phyloP scores from a whole-genome alignment of 2,329 filamentous ascomycete species.

The Neophaeococcomyces mojaviensis region DNA sequence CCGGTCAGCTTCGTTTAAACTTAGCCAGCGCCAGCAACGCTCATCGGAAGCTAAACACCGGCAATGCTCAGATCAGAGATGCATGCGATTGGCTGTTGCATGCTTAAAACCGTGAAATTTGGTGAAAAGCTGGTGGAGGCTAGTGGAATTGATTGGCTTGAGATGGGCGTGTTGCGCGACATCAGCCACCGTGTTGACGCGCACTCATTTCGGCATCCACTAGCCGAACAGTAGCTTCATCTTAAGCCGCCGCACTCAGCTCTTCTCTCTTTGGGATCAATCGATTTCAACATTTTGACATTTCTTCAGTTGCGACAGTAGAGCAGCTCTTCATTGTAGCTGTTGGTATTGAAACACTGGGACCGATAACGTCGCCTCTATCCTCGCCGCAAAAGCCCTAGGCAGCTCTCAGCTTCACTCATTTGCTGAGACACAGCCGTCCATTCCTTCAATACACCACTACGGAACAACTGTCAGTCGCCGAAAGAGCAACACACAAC shows the following conservation, averaged over 20 bases:
- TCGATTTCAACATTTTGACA: too few species aligned
- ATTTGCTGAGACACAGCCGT: constrained; percentile 47
- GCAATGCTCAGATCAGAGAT: too few species aligned
- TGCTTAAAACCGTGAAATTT: background rate
- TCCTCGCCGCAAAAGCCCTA: constrained; percentile 24
- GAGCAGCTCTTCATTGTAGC: background rate
- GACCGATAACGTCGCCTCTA: constrained; percentile 1
- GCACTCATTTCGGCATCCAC: background rate
- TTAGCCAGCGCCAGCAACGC: background rate
- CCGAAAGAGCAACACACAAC: background rate
- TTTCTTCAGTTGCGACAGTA: too few species aligned
- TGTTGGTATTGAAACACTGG: background rate
- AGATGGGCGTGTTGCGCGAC: background rate
- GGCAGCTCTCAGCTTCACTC: constrained; percentile 56
- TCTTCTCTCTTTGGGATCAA: too few species aligned
- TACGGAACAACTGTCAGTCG: background rate
- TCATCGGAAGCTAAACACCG: background rate
- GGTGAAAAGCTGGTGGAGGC: background rate
- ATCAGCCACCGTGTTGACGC: constrained; percentile 8
- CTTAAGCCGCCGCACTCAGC: background rate
- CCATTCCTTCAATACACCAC: constrained; percentile 34
- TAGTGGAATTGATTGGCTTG: too few species aligned
- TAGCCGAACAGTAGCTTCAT: too few species aligned
- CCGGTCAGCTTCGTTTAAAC: background rate
- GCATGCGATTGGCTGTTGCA: background rate